Base-by-base conservation (phyloP, 495 filamentous ascomycete species). In the Xylaria acuta region DNA sequence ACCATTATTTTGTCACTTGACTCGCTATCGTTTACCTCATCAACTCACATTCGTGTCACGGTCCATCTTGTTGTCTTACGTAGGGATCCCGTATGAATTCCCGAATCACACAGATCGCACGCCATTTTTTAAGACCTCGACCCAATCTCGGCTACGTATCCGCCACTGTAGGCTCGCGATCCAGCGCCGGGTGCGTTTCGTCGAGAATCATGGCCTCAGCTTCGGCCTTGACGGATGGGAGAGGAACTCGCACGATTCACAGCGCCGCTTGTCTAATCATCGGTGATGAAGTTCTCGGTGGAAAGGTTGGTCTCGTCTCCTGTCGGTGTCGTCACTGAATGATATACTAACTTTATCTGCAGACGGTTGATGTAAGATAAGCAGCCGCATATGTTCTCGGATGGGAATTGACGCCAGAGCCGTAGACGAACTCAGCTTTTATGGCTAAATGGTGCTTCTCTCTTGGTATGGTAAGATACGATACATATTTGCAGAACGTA, bases 201-300 rank as follows among this genome's bases (percentile, higher is more conserved):
- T 74, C 75, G 20, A 73, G 64, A 68, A 77, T 86, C 72, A 92
- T 92, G 86, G 86, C 88, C 82, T 32, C 70, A 32, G 53, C 38
- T 66, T 6, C 45, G 47, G 27, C 51, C 36, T 87, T 85, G 70
- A 83, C 84, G 18, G 79, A 83, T 38, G 85, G 89, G 73, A 81
- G 86, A 70, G 85, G 84, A 64, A 87, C 87, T 74, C 86, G 85
- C 62, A 89, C 86, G 70, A 96, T 97, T 71, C 90, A 94, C 77
- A 98, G 95, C 62, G 96, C 96, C 38, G 96, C 93, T 70, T 97
- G 94, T 78, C 83, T 99, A 59, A 94, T 99, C 73, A 99, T 99
- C 74, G 96, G 96, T 27, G 95, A 99, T 82, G 96, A 99, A 78
- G 93, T 99, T 5, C 86, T 99, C 3, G 94, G 93, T n/a, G 96